phyloP scores from a whole-genome alignment of 305 asterid species.

The Fraxinus platypoda region DNA sequence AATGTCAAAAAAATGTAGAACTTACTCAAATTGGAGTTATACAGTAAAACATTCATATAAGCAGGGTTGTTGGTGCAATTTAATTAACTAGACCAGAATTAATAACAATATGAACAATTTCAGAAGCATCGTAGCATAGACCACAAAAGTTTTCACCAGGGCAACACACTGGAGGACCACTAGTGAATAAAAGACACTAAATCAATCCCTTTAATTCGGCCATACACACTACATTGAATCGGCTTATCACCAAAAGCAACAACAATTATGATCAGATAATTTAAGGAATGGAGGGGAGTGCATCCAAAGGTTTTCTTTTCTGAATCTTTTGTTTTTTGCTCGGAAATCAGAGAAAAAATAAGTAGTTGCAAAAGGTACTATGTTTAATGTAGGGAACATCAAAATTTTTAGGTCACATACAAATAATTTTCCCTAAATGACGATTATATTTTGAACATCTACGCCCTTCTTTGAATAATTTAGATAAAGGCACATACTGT shows the following conservation, averaged over 20 bases:
- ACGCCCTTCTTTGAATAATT: background rate
- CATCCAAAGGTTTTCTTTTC: background rate
- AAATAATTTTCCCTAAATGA: background rate
- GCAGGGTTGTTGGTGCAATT: background rate
- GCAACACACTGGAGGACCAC: background rate
- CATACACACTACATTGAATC: background rate
- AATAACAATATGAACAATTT: background rate
- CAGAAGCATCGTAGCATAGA: background rate
- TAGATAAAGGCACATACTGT: background rate
- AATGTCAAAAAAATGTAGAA: constrained; percentile 16
- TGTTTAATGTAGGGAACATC: background rate
- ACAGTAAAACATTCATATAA: background rate
- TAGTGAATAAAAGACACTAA: background rate
- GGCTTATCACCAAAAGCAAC: background rate
- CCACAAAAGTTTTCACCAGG: background rate
- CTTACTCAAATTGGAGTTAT: constrained; percentile 7
- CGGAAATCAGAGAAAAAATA: background rate
- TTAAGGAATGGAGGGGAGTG: background rate
- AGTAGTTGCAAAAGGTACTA: background rate
- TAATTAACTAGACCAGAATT: background rate
- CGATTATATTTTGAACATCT: background rate
- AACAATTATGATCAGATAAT: background rate
- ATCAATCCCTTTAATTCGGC: background rate
- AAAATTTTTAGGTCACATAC: background rate
- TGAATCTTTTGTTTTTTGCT: background rate